Evolutionary conservation across 2,329 filamentous ascomycete species (phyloP).

Genomic region (Seiridium cupressi): DNA sequence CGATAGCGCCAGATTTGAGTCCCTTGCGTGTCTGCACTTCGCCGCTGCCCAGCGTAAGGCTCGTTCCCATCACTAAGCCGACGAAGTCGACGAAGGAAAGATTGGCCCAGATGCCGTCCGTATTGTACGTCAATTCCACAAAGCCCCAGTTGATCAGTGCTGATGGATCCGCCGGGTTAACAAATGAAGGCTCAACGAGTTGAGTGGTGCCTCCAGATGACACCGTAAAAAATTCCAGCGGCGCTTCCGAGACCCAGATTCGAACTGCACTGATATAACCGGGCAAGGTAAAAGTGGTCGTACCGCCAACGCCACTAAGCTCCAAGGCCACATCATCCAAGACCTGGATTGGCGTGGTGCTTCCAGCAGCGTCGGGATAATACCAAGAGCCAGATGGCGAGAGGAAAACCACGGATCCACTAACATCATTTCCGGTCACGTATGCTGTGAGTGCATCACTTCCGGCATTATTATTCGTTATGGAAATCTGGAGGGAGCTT

Average conservation of each 20-base stretch:
- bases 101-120: conserved; percentile 41
- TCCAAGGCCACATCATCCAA: background rate
- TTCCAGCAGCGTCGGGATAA: background rate
- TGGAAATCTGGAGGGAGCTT: background rate
- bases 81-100: conserved; percentile 52
- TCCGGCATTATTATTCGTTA: background rate
- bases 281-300: conserved; percentile 35
- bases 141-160: conserved; percentile 47
- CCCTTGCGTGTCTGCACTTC: conserved; percentile 37
- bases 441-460: background rate
- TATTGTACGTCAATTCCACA: conserved; percentile 44
- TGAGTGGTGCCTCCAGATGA: conserved; percentile 23
- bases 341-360: background rate
- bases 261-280: conserved; percentile 37
- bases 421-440: background rate
- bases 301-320: conserved; percentile 29
- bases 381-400: background rate
- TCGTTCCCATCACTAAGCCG: conserved; percentile 49
- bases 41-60: conserved; percentile 34
- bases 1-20: conserved; percentile 32
- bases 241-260: conserved; percentile 40
- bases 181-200: conserved; percentile 48
- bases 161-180: conserved; percentile 41
- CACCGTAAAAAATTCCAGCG: conserved; percentile 38
- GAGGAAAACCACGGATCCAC: background rate